Conservation (phyloP, 2,329 filamentous ascomycete genomes). For the Apiospora kogelbergensis region DNA sequence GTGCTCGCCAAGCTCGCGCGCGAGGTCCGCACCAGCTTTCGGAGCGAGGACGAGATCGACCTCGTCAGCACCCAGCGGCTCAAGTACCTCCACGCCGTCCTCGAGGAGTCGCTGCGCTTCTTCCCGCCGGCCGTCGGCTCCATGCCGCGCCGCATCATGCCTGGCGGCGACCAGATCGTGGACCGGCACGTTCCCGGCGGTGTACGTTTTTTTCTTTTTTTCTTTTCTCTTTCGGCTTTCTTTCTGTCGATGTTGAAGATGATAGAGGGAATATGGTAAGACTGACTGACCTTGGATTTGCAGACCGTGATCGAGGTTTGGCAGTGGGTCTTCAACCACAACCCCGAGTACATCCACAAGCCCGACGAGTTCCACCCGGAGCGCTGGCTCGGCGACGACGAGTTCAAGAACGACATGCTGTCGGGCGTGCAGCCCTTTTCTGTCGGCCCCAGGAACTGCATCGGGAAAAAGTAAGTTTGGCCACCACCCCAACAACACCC, state of each 20-base stretch:
- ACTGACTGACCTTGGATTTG: background rate
- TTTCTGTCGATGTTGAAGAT: too few species aligned
- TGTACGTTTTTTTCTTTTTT: background rate
- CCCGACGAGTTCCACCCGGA: constrained; percentile 39
- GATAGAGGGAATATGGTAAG: too few species aligned
- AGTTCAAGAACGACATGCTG: constrained; percentile 34
- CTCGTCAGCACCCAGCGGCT: constrained; percentile 32
- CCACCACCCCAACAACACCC: background rate
- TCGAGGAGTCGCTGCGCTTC: constrained; percentile 42
- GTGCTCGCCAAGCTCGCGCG: constrained; percentile 32
- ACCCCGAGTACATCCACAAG: constrained; percentile 35
- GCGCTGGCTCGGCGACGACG: constrained; percentile 33
- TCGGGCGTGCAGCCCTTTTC: constrained; percentile 37
- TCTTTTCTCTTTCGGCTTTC: too few species aligned
- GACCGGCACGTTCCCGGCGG: constrained; percentile 26
- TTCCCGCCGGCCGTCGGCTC: constrained; percentile 35
- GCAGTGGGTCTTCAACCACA: constrained; percentile 37
- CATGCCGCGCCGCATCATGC: constrained; percentile 23
- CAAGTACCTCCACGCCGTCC: constrained; percentile 40
- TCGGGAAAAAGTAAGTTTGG: constrained; percentile 34
- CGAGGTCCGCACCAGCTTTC: constrained; percentile 40
- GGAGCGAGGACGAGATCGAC: constrained; percentile 38
- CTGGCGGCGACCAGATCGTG: constrained; percentile 25
- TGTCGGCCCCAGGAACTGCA: constrained; percentile 38
- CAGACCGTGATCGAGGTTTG: constrained; percentile 34